Percentiles rank a stretch among this genome's conserved stretches.
These are phyloP conservation scores for Trichaptum fuscoviolaceum DNA, from an alignment of 768 basidiomycete genomes.

Conservation along the genomic window DNA sequence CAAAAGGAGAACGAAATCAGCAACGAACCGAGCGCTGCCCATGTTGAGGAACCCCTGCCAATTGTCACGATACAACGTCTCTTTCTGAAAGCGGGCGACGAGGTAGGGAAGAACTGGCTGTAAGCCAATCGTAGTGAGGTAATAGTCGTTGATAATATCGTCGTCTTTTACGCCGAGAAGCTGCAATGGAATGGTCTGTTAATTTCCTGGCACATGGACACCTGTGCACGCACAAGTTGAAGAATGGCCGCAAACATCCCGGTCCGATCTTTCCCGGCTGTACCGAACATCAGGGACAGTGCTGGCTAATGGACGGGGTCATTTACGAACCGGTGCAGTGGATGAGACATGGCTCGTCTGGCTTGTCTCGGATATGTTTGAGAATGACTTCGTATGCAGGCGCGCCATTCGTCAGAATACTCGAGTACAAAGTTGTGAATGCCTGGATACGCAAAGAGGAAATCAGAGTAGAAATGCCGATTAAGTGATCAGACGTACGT, in stretches of 20 bases:
- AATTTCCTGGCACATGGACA: not conserved
- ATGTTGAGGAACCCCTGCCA: slow-evolving; percentile 31
- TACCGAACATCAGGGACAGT: not conserved
- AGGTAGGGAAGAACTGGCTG: slow-evolving; percentile 28
- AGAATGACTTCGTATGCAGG: slow-evolving; percentile 30
- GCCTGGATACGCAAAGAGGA: slow-evolving; percentile 18
- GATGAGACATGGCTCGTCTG: slow-evolving; percentile 34
- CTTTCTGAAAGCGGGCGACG: slow-evolving; percentile 25
- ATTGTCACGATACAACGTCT: slow-evolving; percentile 28
- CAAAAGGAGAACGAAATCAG: not conserved
- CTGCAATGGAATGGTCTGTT: slow-evolving; percentile 20
- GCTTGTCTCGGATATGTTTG: slow-evolving; percentile 31
- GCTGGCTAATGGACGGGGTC: not conserved
- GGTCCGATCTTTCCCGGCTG: slow-evolving; percentile 42
- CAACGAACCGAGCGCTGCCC: slow-evolving; percentile 28
- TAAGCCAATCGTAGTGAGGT: slow-evolving; percentile 33
- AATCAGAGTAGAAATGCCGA: slow-evolving; percentile 2
- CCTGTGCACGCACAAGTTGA: slow-evolving; percentile 22
- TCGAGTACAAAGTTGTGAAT: slow-evolving; percentile 25
- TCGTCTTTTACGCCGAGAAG: slow-evolving; percentile 35
- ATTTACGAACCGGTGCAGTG: slow-evolving; percentile 36
- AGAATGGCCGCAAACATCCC: slow-evolving; percentile 33
- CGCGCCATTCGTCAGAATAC: slow-evolving; percentile 28
- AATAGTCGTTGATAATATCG: slow-evolving; percentile 36
- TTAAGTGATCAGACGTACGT: slow-evolving; percentile 16